Evolutionary conservation across 805 yeast genomes (phyloP).

Genomic region (Candida endomychidarum): DNA sequence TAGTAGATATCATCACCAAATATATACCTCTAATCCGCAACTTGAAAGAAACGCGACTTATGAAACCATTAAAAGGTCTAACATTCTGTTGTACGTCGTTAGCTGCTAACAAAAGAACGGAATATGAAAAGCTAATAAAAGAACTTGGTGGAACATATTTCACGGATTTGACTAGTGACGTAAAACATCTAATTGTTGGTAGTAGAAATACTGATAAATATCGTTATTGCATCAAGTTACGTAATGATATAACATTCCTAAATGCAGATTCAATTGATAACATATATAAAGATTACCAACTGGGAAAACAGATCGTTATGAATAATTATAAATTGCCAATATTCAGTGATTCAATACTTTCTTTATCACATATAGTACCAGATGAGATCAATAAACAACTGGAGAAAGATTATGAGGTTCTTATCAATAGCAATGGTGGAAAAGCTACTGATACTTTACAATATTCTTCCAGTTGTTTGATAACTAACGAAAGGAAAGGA

Average conservation of each 20-base stretch:
- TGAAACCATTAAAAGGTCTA: conserved; percentile 44
- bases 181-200: conserved; percentile 60
- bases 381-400: conserved; percentile 6
- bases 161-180: conserved; percentile 61
- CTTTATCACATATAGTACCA: conserved; percentile 41
- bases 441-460: conserved; percentile 51
- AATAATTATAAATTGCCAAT: conserved; percentile 35
- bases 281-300: conserved; percentile 52
- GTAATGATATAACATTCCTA: conserved; percentile 60
- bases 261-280: conserved; percentile 44
- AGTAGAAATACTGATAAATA: conserved; percentile 55
- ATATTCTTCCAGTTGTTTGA: conserved; percentile 40
- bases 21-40: too few species aligned
- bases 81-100: conserved; percentile 61
- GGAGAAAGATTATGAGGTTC: conserved; percentile 13
- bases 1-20: too few species aligned
- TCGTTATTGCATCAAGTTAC: conserved; percentile 46
- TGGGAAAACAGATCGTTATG: conserved; percentile 38
- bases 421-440: conserved; percentile 50
- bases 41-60: conserved; percentile 5
- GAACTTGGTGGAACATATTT: conserved; percentile 61
- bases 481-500: conserved; percentile 53
- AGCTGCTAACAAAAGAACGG: conserved; percentile 38
- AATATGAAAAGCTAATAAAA: conserved; percentile 45
- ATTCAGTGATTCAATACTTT: conserved; percentile 46